Conservation (phyloP, 1,284 basidiomycete species). For the Takashimella koratensis region DNA sequence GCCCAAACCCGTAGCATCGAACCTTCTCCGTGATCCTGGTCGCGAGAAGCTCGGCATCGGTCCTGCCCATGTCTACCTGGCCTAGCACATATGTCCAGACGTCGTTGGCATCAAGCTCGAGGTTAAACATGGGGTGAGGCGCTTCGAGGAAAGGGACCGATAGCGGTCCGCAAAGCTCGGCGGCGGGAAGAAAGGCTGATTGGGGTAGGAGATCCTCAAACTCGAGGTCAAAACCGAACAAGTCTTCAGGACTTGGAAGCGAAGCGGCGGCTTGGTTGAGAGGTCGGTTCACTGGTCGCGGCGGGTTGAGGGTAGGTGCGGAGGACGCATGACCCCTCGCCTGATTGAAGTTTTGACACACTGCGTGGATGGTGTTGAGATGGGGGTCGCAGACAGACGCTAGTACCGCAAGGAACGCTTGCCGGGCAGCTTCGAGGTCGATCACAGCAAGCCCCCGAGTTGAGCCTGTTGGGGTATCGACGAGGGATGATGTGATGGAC, state of each 20-base stretch:
- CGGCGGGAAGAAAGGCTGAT: background rate
- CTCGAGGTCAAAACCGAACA: background rate
- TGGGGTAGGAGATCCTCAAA: slow-evolving; percentile 1
- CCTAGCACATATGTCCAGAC: slow-evolving; percentile 4
- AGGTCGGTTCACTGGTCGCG: slow-evolving; percentile 5
- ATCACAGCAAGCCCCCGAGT: no score
- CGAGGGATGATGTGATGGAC: no score
- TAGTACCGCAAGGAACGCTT: slow-evolving; percentile 10
- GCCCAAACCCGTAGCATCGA: slow-evolving; percentile 12
- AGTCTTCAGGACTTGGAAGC: background rate
- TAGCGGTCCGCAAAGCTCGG: slow-evolving; percentile 1
- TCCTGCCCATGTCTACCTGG: slow-evolving; percentile 2
- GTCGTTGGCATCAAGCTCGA: slow-evolving; percentile 6
- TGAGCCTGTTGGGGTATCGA: no score
- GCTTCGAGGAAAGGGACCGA: slow-evolving; percentile 7
- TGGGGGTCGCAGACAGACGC: slow-evolving; percentile 11
- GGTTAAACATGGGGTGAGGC: slow-evolving; percentile 2
- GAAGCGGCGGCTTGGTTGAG: background rate
- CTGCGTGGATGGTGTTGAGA: slow-evolving; percentile 12
- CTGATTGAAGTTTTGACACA: slow-evolving; percentile 7
- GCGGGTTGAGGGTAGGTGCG: slow-evolving; percentile 1
- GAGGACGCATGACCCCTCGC: background rate
- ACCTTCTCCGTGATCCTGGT: slow-evolving; percentile 2
- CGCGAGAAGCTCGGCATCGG: slow-evolving; percentile 5
- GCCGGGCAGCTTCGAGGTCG: slow-evolving; percentile 7